Percentiles rank a stretch among this genome's conserved stretches.
These are phyloP conservation scores for Gaeumannomyces tritici DNA, from an alignment of 2,329 filamentous ascomycete species.

Conservation along the genomic window DNA sequence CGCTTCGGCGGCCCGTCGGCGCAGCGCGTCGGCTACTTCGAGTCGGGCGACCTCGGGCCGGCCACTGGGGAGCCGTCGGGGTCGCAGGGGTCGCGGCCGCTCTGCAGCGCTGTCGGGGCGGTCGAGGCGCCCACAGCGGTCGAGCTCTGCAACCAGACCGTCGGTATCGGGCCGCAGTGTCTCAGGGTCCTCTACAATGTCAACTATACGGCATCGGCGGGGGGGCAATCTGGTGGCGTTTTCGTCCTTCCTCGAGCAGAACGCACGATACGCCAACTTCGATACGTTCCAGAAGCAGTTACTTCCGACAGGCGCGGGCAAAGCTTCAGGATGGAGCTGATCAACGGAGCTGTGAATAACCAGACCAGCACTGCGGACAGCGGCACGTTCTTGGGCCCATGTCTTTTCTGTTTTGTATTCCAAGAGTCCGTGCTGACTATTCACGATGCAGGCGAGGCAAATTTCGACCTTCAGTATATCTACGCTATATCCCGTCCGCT, in stretches of 20 bases:
- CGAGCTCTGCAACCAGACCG: constrained; percentile 21
- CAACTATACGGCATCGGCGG: constrained; percentile 22
- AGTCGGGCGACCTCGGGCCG: constrained; percentile 18
- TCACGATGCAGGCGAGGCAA: constrained; percentile 38
- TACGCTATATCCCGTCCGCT: constrained; percentile 43
- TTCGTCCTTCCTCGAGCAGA: constrained; percentile 35
- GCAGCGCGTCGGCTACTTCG: constrained; percentile 29
- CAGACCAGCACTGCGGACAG: constrained; percentile 28
- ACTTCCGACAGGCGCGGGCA: constrained; percentile 39
- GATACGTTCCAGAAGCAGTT: constrained; percentile 36
- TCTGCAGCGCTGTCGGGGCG: constrained; percentile 4
- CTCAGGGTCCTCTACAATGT: constrained; percentile 38
- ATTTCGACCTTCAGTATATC: constrained; percentile 54
- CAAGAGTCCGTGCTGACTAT: background rate
- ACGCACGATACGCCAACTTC: constrained; percentile 38
- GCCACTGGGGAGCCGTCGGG: constrained; percentile 6
- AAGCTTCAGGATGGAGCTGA: constrained; percentile 44
- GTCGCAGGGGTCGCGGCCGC: constrained; percentile 7
- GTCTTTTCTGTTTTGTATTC: background rate
- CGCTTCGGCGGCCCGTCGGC: constrained; percentile 43
- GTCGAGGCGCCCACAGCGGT: constrained; percentile 14
- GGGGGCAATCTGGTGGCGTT: constrained; percentile 24
- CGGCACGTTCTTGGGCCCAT: constrained; percentile 11
- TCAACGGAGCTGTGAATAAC: constrained; percentile 45
- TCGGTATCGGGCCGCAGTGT: constrained; percentile 34